Evolutionary conservation across 805 yeast genomes (phyloP), one percentile per base, ranked within the genome.

Genomic region (Cyberlindnera subsufficiens): DNA sequence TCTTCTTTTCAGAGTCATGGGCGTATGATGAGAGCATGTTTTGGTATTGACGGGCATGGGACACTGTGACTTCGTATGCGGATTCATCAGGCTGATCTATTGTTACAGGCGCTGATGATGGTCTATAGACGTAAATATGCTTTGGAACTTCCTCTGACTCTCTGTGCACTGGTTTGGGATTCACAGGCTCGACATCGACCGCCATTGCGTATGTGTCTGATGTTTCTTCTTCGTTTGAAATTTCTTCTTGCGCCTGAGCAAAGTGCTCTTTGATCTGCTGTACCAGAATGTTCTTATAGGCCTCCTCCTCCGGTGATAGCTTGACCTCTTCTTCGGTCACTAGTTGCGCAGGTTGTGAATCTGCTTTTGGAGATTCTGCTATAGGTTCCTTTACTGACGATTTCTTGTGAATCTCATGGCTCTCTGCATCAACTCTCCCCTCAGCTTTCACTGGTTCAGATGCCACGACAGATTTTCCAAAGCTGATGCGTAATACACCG

Each of bases 11-110:
- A 4, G 79, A 63, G 20, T 58, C 55, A 9, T 58, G 63, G 10
- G 79, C 71, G 44, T 62, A 63, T 40, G 63, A 60, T 3, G 72
- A 55, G 9, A 80, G 58, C 43, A 77, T 66, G 15, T 71, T 57
- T 50, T 77, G 82, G 50, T 80, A 80, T 18, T 63, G 60, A 39
- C 67, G 65, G 3, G 81, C 82, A 46, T 80, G 82, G 3, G 70
- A 69, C 5, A 74, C 63, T 1, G 75, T 66, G 52, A 79, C 55
- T 20, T 75, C 78, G 40, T 68, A 71, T 3, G 55, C 56, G 0
- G 60, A 64, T 0, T 66, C 68, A 6, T 67, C 72, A 11, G 66
- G 67, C 7, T 49, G 45, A 2, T 31, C 34, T 3, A 42, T 40
- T 4, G 45, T 13, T n/a, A 51, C 18, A 22, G 59, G 52, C 3